These are phyloP conservation scores for Krasilnikovozyma curviuscula DNA, from an alignment of 768 basidiomycete species.

Conservation along the genomic window DNA sequence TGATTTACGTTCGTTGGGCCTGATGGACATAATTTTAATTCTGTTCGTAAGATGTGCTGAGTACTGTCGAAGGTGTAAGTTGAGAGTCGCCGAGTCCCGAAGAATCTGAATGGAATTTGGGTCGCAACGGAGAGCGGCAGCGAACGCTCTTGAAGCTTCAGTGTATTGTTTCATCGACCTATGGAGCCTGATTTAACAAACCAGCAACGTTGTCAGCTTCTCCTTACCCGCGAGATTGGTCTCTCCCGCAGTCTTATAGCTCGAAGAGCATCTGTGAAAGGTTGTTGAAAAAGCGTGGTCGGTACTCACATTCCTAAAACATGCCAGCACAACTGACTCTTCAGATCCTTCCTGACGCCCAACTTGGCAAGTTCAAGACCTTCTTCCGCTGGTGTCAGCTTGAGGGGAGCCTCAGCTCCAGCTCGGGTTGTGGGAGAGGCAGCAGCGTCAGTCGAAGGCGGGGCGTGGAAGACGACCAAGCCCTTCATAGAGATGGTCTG, in stretches of 20 bases:
- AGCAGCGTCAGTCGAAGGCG: slow-evolving; percentile 21
- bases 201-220: not conserved
- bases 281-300: too few species aligned
- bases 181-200: not conserved
- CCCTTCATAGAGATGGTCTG: slow-evolving; percentile 96
- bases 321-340: slow-evolving; percentile 54
- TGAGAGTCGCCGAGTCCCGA: slow-evolving; percentile 70
- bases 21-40: slow-evolving; percentile 52
- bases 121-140: slow-evolving; percentile 71
- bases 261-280: not conserved
- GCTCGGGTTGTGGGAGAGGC: slow-evolving; percentile 49
- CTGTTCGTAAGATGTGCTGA: slow-evolving; percentile 64
- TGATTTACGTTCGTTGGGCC: slow-evolving; percentile 65
- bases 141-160: slow-evolving; percentile 75
- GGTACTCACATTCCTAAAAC: slow-evolving; percentile 56
- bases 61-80: slow-evolving; percentile 67
- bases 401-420: slow-evolving; percentile 35
- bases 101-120: slow-evolving; percentile 91
- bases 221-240: not conserved
- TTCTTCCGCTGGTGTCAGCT: slow-evolving; percentile 30
- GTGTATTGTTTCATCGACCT: slow-evolving; percentile 9
- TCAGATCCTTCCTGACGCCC: slow-evolving; percentile 58
- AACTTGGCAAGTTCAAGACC: slow-evolving; percentile 68
- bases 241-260: not conserved
- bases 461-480: slow-evolving; percentile 36